Base-by-base conservation (phyloP, 805 yeast species). In the Ascoidea asiatica region DNA sequence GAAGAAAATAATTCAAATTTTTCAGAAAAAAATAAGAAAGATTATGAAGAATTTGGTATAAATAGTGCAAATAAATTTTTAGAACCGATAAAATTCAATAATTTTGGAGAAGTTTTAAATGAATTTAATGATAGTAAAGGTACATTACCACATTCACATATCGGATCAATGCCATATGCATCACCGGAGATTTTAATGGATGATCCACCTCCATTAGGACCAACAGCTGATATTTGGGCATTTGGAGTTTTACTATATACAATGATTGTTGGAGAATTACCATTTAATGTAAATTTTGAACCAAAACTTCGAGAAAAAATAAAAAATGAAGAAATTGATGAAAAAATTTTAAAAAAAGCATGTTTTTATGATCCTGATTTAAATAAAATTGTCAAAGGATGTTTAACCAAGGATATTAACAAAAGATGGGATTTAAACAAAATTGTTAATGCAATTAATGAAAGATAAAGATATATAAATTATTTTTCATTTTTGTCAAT, bases 81-180 rank as follows among this genome's bases (percentile, higher is more conserved):
- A 21, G 15, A 8, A 29, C 35, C 35, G 15, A 29, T 29, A 29
- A 29, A 15, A 29, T 29, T 29, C 15, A 29, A 3, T 29, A 29
- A 29, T 11, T 29, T 11, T 15, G 13, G 29, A 40, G 19, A 43
- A 37, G 13, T 39, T 44, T 22, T 15, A 5, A 40, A 53, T 39
- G 53, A 56, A 29, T 39, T 42, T 19, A 42, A 49, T 23, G 47
- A 49, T 22, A 44, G 44, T 15, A 8, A 29, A 38, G 48, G 45
- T 11, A 49, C 52, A 6, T 39, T 71, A 33, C 85, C 85, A 1
- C 82, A 78, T 56, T 64, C 76, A 19, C 81, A 80, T 52, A 83
- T 86, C 42, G 97, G 97, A 0, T 88, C 95, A 1, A 66, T 89
- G 29, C 96, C 97, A 0, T 89, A 87, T 58, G 95, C 96, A 0